phyloP scores from a whole-genome alignment of 306 rosid species.

The Lablab purpureus region DNA sequence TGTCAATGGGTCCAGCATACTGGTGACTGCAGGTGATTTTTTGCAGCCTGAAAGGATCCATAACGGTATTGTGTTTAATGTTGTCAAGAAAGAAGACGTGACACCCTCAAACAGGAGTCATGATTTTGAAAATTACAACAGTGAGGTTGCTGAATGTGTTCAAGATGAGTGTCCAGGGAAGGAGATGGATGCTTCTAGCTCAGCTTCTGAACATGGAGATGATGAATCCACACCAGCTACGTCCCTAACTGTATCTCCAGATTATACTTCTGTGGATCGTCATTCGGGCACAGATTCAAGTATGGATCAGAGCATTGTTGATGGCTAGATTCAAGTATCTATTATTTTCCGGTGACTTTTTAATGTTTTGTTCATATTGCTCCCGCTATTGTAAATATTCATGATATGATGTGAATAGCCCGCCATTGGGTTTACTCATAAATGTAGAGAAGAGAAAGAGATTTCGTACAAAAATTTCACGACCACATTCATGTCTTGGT shows the following conservation, averaged over 20 bases:
- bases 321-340: slow-evolving; percentile 39
- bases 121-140: slow-evolving; percentile 62
- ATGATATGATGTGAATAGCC: slow-evolving; percentile 23
- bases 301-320: slow-evolving; percentile 39
- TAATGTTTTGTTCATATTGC: not conserved
- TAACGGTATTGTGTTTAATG: slow-evolving; percentile 81
- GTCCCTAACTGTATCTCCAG: slow-evolving; percentile 34
- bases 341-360: not conserved
- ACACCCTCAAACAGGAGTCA: slow-evolving; percentile 60
- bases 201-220: slow-evolving; percentile 70
- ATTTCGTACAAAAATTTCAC: not conserved
- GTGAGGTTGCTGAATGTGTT: slow-evolving; percentile 71
- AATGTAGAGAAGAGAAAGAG: not conserved
- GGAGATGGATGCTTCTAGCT: slow-evolving; percentile 68
- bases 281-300: slow-evolving; percentile 40
- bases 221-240: slow-evolving; percentile 46
- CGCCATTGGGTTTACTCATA: slow-evolving; percentile 8
- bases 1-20: slow-evolving; percentile 64
- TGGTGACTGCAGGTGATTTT: slow-evolving; percentile 85
- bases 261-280: slow-evolving; percentile 42
- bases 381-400: slow-evolving; percentile 43
- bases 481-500: not conserved
- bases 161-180: slow-evolving; percentile 75
- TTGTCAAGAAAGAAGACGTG: slow-evolving; percentile 86
- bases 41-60: slow-evolving; percentile 89